phyloP scores from a whole-genome alignment of 2,329 filamentous ascomycete genomes.

The Neopestalotiopsis clavispora region DNA sequence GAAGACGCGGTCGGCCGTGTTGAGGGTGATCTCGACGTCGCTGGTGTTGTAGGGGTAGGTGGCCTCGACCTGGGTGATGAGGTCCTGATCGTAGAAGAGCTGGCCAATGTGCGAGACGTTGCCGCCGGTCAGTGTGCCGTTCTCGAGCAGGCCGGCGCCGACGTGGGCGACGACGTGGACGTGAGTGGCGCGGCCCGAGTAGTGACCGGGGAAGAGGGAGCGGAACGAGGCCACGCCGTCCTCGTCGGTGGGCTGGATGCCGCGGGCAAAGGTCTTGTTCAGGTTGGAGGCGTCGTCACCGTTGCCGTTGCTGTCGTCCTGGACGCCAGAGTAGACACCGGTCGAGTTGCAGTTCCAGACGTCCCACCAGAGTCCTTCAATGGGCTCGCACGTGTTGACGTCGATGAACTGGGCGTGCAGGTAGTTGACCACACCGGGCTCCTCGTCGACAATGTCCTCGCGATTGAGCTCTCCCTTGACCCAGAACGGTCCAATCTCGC shows the following conservation, averaged over 20 bases:
- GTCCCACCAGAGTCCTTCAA: slow-evolving; percentile 52
- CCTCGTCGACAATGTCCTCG: slow-evolving; percentile 49
- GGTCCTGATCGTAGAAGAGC: slow-evolving; percentile 66
- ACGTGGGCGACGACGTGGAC: slow-evolving; percentile 54
- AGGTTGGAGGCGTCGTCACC: slow-evolving; percentile 43
- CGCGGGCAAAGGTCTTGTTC: slow-evolving; percentile 45
- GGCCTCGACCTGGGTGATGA: slow-evolving; percentile 43
- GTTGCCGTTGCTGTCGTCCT: slow-evolving; percentile 44
- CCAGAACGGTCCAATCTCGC: slow-evolving; percentile 59
- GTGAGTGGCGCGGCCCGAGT: slow-evolving; percentile 44
- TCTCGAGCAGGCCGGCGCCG: slow-evolving; percentile 39
- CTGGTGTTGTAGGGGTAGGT: slow-evolving; percentile 13
- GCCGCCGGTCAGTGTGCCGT: slow-evolving; percentile 48
- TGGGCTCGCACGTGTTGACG: slow-evolving; percentile 55
- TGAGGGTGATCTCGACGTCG: slow-evolving; percentile 3
- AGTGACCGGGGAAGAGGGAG: slow-evolving; percentile 6
- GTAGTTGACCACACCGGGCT: slow-evolving; percentile 52
- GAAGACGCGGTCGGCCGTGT: slow-evolving; percentile 4
- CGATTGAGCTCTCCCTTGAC: slow-evolving; percentile 57
- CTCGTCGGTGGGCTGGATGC: slow-evolving; percentile 29
- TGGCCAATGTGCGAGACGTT: slow-evolving; percentile 66
- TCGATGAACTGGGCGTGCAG: slow-evolving; percentile 60
- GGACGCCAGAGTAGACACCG: slow-evolving; percentile 53
- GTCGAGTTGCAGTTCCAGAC: slow-evolving; percentile 54
- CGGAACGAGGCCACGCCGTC: neutral